phyloP scores from a whole-genome alignment of 805 yeast species.

The Saccharomycopsis sp. region DNA sequence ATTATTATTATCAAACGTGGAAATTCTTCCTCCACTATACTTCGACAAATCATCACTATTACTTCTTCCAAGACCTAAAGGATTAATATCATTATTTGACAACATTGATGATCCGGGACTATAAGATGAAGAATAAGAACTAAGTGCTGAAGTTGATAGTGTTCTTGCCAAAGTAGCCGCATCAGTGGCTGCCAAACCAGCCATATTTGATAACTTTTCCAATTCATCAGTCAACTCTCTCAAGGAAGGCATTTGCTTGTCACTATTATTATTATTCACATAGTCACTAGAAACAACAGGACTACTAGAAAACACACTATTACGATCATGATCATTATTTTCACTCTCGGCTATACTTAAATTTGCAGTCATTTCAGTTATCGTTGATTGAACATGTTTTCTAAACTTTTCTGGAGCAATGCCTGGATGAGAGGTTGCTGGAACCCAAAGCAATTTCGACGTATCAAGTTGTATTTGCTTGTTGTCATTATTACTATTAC shows the following conservation, averaged over 20 bases:
- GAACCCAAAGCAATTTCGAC: conserved; percentile 79
- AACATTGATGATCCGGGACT: background rate
- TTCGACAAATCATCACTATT: background rate
- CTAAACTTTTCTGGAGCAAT: conserved; percentile 86
- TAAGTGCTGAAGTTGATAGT: conserved; percentile 61
- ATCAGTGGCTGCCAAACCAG: conserved; percentile 72
- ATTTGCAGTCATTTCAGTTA: conserved; percentile 23
- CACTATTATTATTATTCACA: conserved; percentile 1
- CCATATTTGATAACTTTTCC: conserved; percentile 64
- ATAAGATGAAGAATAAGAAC: conserved; percentile 24
- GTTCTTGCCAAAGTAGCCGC: conserved; percentile 80
- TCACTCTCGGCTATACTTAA: conserved; percentile 28
- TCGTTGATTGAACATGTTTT: conserved; percentile 49
- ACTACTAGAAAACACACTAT: conserved; percentile 26
- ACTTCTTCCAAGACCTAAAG: background rate
- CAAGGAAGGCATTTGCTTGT: conserved; percentile 51
- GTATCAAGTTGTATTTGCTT: conserved; percentile 26
- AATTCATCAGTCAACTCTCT: conserved; percentile 70
- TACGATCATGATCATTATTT: conserved; percentile 28
- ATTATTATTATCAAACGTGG: background rate
- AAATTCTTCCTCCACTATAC: no score
- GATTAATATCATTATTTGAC: background rate
- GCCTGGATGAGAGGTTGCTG: conserved; percentile 90
- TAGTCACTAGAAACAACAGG: conserved; percentile 7
- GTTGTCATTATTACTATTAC: background rate